Percentiles rank a stretch among this genome's conserved stretches.
phyloP scores from a whole-genome alignment of 148 eudicot genomes.

The Fallopia convolvulus region DNA sequence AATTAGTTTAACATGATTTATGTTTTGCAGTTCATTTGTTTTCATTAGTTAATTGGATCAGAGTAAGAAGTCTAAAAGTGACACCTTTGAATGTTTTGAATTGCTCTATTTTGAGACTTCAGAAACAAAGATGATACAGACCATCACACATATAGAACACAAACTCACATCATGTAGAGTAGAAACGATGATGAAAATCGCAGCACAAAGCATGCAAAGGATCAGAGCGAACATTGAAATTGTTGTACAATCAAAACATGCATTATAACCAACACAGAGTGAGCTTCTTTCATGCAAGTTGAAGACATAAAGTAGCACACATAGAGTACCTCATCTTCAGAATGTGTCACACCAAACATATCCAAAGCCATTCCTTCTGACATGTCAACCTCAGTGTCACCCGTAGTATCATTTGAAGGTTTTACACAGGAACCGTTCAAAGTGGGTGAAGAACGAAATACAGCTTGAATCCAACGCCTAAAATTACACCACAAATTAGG shows the following conservation, averaged over 20 bases:
- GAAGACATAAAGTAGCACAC: neutral
- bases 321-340: conserved; percentile 36
- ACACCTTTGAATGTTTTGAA: neutral
- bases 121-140: neutral
- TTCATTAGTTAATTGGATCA: neutral
- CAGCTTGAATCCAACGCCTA: conserved; percentile 99
- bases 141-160: neutral
- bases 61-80: neutral
- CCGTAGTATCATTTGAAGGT: conserved; percentile 14
- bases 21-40: neutral
- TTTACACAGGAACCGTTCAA: conserved; percentile 19
- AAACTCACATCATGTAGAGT: neutral
- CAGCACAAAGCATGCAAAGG: neutral
- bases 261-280: neutral
- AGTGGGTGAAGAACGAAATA: conserved; percentile 26
- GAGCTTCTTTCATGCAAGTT: neutral
- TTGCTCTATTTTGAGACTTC: neutral
- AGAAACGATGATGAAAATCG: neutral
- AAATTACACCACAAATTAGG: conserved; percentile 13
- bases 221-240: neutral
- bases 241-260: neutral
- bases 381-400: conserved; percentile 57
- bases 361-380: conserved; percentile 76
- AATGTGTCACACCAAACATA: conserved; percentile 64
- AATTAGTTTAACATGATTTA: neutral